Evolutionary conservation across 139 green algal species (phyloP), one percentile per base, ranked within the genome.

Genomic region (Ettlia oleoabundans): DNA sequence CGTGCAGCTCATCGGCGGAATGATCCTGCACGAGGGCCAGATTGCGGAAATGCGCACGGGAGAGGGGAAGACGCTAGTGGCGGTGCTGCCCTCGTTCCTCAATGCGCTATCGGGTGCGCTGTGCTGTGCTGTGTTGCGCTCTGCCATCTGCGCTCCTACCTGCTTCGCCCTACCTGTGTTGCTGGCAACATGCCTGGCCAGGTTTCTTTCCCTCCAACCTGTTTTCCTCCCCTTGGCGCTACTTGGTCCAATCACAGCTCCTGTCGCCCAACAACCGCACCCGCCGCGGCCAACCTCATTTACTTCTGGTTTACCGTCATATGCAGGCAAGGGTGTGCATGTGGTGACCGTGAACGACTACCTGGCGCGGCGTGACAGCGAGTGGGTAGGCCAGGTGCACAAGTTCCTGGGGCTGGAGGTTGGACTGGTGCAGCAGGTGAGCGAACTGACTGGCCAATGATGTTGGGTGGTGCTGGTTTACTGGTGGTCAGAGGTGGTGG

Each of bases 311-410:
- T n/a, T n/a, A n/a, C n/a, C n/a, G n/a, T n/a, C n/a, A n/a, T 2
- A n/a, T 58, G 66, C 78, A 74, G 92, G 93, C 73, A 94, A 95
- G 86, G 96, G 97, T 38, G 97, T 99, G 72, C 97, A 99, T 85
- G 94, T 99, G 26, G 97, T 99, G 53, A 99, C 97, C 9, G 96
- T 99, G 43, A 99, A 99, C 84, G 97, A 99, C 86, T 99, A 99
- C 91, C 92, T 99, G 42, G 97, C 97, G 6, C 80, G 94, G 35
- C 91, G 97, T 70, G 97, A 99, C 90, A 93, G 84, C 78, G 95
- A 99, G 91, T 98, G 94, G 95, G 95, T 98, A 76, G 95, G 95
- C 15, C 97, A 99, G 88, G 95, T 99, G 51, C 96, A 97, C 85
- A 86, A 89, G 32, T 99, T 99, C 87, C 90, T 99, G 77, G 97